These are phyloP conservation scores for Annulohypoxylon moriforme DNA, from an alignment of 495 filamentous ascomycete species.

Conservation along the genomic window DNA sequence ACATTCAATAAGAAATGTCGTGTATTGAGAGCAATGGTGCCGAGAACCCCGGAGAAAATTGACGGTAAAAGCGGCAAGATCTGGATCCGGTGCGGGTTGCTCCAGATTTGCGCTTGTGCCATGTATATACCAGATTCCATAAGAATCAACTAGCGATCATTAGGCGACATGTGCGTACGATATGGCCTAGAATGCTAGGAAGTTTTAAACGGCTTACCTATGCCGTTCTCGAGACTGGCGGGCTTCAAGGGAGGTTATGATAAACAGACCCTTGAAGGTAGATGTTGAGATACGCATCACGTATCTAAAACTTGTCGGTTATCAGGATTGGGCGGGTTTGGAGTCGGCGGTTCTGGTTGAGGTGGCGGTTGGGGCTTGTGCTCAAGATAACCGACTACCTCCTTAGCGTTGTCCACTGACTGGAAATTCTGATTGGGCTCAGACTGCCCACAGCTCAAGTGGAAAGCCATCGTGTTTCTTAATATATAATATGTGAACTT, in stretches of 20 bases:
- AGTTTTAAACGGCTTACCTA: constrained; percentile 30
- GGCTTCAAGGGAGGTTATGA: constrained; percentile 9
- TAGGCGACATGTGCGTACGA: constrained; percentile 16
- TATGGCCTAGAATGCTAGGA: neutral
- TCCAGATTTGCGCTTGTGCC: neutral
- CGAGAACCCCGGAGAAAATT: neutral
- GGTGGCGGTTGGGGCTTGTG: constrained; percentile 43
- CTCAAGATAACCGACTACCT: constrained; percentile 9
- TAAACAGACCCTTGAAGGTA: constrained; percentile 14
- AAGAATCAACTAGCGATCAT: constrained; percentile 12
- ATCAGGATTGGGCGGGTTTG: constrained; percentile 39
- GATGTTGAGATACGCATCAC: constrained; percentile 9
- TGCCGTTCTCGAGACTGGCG: neutral
- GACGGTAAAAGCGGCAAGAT: neutral
- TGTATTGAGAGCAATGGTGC: neutral
- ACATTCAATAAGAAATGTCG: constrained; percentile 9
- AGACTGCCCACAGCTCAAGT: neutral
- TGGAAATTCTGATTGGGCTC: neutral
- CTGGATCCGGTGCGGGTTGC: neutral
- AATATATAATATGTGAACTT: constrained; percentile 12
- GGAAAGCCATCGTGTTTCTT: constrained; percentile 25
- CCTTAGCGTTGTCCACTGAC: constrained; percentile 13
- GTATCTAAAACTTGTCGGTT: constrained; percentile 16
- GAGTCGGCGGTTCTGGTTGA: constrained; percentile 39
- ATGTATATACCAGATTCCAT: constrained; percentile 10